phyloP scores from a whole-genome alignment of 2,329 filamentous ascomycete genomes.

The Talaromyces sp. region DNA sequence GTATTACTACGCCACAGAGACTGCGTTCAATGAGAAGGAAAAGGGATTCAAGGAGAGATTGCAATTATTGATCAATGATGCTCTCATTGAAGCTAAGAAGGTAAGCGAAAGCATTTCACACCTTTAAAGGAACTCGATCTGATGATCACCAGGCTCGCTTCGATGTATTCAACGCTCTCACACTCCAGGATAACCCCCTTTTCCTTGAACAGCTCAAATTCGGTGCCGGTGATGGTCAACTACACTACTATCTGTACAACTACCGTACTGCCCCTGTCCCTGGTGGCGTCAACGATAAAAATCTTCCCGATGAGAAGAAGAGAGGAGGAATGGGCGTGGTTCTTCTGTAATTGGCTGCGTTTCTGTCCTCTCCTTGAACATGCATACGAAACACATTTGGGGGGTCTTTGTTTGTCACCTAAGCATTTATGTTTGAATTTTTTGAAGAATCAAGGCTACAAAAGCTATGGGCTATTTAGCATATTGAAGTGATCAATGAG shows the following conservation, averaged over 20 bases:
- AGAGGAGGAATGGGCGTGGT: constrained; percentile 88
- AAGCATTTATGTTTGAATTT: not conserved
- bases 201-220: constrained; percentile 95
- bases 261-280: constrained; percentile 82
- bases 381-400: not conserved
- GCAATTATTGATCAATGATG: constrained; percentile 76
- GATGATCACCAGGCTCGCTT: constrained; percentile 60
- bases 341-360: constrained; percentile 56
- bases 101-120: constrained; percentile 34
- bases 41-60: constrained; percentile 71
- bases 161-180: constrained; percentile 95
- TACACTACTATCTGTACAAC: constrained; percentile 98
- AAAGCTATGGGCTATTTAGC: not conserved
- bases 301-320: constrained; percentile 70
- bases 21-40: constrained; percentile 59
- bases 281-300: constrained; percentile 78
- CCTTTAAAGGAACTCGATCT: not conserved
- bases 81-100: constrained; percentile 81
- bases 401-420: not conserved
- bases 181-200: constrained; percentile 86
- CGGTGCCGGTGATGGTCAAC: constrained; percentile 85
- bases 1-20: constrained; percentile 91
- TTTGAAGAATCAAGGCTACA: not conserved
- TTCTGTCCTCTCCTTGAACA: not conserved
- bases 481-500: not conserved